Conservation (phyloP, 192 early-diverging fungal genomes). For the Backusella morwellensis region DNA sequence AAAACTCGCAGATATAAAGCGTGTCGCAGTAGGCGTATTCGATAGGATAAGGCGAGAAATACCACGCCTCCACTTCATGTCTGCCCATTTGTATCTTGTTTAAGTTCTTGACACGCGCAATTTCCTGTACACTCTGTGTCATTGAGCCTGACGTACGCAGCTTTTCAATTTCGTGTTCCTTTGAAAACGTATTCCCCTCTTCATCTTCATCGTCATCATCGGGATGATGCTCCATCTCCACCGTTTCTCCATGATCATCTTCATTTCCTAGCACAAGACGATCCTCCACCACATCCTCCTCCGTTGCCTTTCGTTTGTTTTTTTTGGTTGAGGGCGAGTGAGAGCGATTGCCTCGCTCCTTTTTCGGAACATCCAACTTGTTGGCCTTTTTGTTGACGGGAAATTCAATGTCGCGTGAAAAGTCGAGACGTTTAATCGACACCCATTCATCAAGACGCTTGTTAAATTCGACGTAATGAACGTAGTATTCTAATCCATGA, state of each 20-base stretch:
- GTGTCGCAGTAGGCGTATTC: constrained; percentile 77
- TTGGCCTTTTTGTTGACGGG: constrained; percentile 52
- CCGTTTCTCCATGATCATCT: constrained; percentile 6
- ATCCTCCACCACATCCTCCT: not conserved
- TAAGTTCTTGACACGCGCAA: constrained; percentile 94
- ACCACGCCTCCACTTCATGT: constrained; percentile 95
- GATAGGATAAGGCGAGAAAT: constrained; percentile 96
- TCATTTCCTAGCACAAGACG: constrained; percentile 14
- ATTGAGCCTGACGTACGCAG: constrained; percentile 90
- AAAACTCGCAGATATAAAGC: constrained; percentile 97
- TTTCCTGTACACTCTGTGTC: constrained; percentile 95
- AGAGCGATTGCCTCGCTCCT: not conserved
- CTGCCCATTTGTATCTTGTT: constrained; percentile 90
- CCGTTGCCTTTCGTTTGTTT: not conserved
- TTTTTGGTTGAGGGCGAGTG: not conserved
- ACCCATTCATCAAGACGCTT: constrained; percentile 99
- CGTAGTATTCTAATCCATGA: constrained; percentile 78
- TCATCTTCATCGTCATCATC: constrained; percentile 22
- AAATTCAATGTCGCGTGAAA: constrained; percentile 67
- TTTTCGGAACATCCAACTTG: not conserved
- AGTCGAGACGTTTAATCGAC: constrained; percentile 54
- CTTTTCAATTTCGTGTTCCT: constrained; percentile 96
- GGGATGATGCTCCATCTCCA: not conserved
- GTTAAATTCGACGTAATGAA: constrained; percentile 97
- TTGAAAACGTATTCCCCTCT: constrained; percentile 65